A percentile compares a stretch with the other conserved stretches of the same genome.
Evolutionary conservation across 2,329 filamentous ascomycete genomes (phyloP).

Genomic region (Colletotrichum eleusines): DNA sequence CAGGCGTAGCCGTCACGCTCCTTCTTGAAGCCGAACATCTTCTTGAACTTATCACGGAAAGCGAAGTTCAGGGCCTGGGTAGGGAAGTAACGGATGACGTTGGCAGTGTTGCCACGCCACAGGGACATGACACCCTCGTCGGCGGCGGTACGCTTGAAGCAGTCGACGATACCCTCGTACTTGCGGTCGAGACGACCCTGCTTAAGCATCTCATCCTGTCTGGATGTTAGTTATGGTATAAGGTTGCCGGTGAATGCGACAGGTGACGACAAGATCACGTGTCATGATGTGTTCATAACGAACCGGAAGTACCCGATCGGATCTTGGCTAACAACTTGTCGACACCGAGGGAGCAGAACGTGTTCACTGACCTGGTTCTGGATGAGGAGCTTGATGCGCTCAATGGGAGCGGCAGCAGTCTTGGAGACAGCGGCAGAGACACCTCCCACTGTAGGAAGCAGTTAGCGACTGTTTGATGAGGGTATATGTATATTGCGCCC

Average conservation of each 20-base stretch:
- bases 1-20: conserved; percentile 96
- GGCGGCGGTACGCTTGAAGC: conserved; percentile 91
- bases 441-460: conserved; percentile 86
- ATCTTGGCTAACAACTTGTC: conserved; percentile 23
- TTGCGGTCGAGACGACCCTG: conserved; percentile 97
- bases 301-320: conserved; percentile 23
- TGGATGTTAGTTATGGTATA: conserved; percentile 48
- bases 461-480: conserved; percentile 42
- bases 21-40: conserved; percentile 99
- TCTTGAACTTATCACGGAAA: conserved; percentile 99
- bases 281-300: conserved; percentile 1
- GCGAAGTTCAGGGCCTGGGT: conserved; percentile 99
- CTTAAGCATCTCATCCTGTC: conserved; percentile 99
- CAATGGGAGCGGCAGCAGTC: conserved; percentile 99
- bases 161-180: conserved; percentile 93
- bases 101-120: conserved; percentile 99
- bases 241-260: too few relatives aligned
- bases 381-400: conserved; percentile 99
- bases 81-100: conserved; percentile 99
- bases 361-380: conserved; percentile 93
- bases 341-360: not conserved
- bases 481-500: not conserved
- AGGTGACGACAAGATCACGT: conserved; percentile 31
- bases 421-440: conserved; percentile 99
- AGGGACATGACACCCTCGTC: conserved; percentile 95